phyloP scores from a whole-genome alignment of 768 basidiomycete genomes.

The Nevesoporus exiguus region DNA sequence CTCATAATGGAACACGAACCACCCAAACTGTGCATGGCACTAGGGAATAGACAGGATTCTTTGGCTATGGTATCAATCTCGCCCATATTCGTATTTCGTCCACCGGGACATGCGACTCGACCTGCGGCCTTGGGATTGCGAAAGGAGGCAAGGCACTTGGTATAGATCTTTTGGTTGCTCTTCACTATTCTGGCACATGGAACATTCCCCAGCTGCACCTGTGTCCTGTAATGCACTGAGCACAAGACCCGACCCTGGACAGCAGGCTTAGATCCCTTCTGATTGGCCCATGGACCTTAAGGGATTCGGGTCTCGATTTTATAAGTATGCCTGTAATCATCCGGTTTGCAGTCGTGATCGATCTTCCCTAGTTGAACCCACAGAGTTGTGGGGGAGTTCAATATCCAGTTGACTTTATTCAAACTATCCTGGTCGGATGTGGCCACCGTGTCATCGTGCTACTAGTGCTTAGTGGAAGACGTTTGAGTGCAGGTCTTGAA shows the following conservation, averaged over 20 bases:
- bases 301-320: slow-evolving; percentile 2
- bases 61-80: slow-evolving; percentile 9
- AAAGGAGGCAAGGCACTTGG: slow-evolving; percentile 10
- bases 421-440: no score
- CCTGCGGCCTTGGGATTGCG: slow-evolving; percentile 10
- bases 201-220: background rate
- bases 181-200: slow-evolving; percentile 13
- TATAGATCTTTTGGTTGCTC: slow-evolving; percentile 11
- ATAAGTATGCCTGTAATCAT: slow-evolving; percentile 1
- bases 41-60: slow-evolving; percentile 1
- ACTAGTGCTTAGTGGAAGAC: background rate
- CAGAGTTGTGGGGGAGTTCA: slow-evolving; percentile 4
- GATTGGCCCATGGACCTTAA: slow-evolving; percentile 15
- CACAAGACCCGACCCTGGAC: slow-evolving; percentile 7
- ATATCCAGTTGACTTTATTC: slow-evolving; percentile 7
- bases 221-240: background rate
- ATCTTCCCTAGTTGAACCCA: slow-evolving; percentile 6
- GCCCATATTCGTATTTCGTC: slow-evolving; percentile 16
- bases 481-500: slow-evolving; percentile 9
- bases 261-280: slow-evolving; percentile 10
- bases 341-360: background rate
- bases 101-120: slow-evolving; percentile 7
- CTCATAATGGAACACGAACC: background rate
- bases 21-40: background rate
- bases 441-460: no score